Evolutionary conservation across 2,329 filamentous ascomycete species (phyloP), one percentile per base, ranked within the genome.

Genomic region (Fusarium liriodendri): DNA sequence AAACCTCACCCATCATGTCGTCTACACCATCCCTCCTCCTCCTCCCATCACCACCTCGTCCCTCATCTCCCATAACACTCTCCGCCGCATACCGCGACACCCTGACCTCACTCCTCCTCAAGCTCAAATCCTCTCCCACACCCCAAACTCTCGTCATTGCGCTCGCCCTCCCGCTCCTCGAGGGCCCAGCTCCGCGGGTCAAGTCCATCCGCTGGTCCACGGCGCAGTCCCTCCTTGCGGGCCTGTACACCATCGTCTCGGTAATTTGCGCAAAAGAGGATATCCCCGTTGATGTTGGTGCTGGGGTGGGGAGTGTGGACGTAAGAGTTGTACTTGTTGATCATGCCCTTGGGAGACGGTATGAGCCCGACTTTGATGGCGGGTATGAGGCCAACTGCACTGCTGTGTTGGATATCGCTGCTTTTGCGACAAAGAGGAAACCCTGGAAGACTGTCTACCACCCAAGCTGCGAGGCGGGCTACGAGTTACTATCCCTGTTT

Each of bases 241-340:
- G 89, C 29, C 80, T 97, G 27, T 98, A 98, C 86, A 91, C 91
- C 77, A 87, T 98, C 59, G 85, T 97, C 65, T 92, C 92, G 37
- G 85, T 91, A 54, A 86, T 94, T n/a, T 94, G 93, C 71, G 89
- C 91, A 14, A 87, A 90, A 73, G 85, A 89, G 57, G 85, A 84
- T 55, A 87, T 84, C 84, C 92, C 81, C 84, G 94, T 82, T 80
- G 94, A 83, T 86, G 89, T 85, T 8, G 82, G 83, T 6, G 79
- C 80, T 47, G 85, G 84, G 16, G 87, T 90, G 0, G 91, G 91
- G 54, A 93, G 94, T 27, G 89, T 98, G 18, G 95, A 98, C 82
- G 88, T 90, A 1, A 90, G 95, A 6, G 84, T 98, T 18, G 79
- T 98, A 32, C 87, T 97, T 35, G 83, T 98, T 42, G 90, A 95